Evolutionary conservation across 306 rosid species (phyloP).

Genomic region (Dryas octopetala): DNA sequence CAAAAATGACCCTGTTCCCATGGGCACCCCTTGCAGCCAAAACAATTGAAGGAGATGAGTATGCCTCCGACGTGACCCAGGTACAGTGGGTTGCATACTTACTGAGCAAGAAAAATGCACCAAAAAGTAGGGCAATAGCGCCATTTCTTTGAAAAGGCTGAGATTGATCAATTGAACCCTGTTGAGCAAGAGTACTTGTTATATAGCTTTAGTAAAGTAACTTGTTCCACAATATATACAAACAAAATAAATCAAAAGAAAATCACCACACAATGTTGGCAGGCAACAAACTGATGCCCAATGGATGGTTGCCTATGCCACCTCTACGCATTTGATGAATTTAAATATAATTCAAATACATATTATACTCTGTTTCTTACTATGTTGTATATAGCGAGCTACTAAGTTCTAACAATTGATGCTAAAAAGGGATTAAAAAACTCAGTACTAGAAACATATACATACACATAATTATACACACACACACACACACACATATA

Average conservation of each 20-base stretch:
- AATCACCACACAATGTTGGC: slow-evolving; percentile 6
- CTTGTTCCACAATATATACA: slow-evolving; percentile 3
- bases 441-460: no score
- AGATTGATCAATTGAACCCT: slow-evolving; percentile 84
- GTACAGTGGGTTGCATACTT: slow-evolving; percentile 95
- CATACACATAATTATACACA: no score
- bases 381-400: no score
- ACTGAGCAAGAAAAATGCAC: slow-evolving; percentile 92
- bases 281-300: not conserved
- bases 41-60: slow-evolving; percentile 99
- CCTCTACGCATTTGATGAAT: no score
- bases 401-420: no score
- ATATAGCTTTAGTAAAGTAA: not conserved
- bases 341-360: no score
- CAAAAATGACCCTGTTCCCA: slow-evolving; percentile 92
- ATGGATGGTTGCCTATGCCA: not conserved
- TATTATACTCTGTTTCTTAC: no score
- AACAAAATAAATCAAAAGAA: slow-evolving; percentile 7
- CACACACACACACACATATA: not conserved
- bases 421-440: no score
- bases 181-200: slow-evolving; percentile 23
- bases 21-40: slow-evolving; percentile 98
- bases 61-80: slow-evolving; percentile 99
- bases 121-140: slow-evolving; percentile 74
- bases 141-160: slow-evolving; percentile 96